These are phyloP conservation scores for Xylaria castorea DNA, from an alignment of 495 filamentous ascomycete species.

Conservation along the genomic window DNA sequence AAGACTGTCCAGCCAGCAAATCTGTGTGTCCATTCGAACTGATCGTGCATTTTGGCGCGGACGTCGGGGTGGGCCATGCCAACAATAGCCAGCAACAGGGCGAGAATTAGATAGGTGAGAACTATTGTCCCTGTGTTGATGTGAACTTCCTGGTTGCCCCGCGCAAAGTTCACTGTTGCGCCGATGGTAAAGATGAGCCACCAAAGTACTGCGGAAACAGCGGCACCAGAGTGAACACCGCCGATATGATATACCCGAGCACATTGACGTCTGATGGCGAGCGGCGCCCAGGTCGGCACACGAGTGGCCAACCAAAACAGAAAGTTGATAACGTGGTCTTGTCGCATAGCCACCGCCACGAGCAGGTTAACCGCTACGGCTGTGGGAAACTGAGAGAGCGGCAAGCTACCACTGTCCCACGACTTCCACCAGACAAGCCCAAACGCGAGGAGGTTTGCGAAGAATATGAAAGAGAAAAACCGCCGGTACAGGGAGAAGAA, in stretches of 20 bases:
- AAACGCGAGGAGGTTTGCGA: constrained; percentile 60
- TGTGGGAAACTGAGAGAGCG: constrained; percentile 44
- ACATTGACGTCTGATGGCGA: constrained; percentile 62
- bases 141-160: constrained; percentile 39
- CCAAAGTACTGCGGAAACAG: constrained; percentile 66
- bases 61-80: constrained; percentile 51
- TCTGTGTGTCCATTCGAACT: constrained; percentile 65
- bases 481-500: constrained; percentile 45
- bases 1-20: constrained; percentile 63
- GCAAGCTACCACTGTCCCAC: constrained; percentile 29
- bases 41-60: constrained; percentile 56
- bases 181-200: constrained; percentile 63
- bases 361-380: constrained; percentile 53
- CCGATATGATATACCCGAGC: constrained; percentile 72
- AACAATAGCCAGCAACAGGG: constrained; percentile 40
- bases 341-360: constrained; percentile 57
- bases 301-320: constrained; percentile 58
- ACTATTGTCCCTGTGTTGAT: constrained; percentile 34
- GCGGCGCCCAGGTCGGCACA: constrained; percentile 63
- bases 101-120: constrained; percentile 40
- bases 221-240: constrained; percentile 70
- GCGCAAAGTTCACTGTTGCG: constrained; percentile 52
- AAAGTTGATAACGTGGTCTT: constrained; percentile 69
- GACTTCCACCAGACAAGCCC: constrained; percentile 46
- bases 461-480: constrained; percentile 60